Base-by-base conservation (phyloP, 164 flowering plant species). In the Kingdonia uniflora region DNA sequence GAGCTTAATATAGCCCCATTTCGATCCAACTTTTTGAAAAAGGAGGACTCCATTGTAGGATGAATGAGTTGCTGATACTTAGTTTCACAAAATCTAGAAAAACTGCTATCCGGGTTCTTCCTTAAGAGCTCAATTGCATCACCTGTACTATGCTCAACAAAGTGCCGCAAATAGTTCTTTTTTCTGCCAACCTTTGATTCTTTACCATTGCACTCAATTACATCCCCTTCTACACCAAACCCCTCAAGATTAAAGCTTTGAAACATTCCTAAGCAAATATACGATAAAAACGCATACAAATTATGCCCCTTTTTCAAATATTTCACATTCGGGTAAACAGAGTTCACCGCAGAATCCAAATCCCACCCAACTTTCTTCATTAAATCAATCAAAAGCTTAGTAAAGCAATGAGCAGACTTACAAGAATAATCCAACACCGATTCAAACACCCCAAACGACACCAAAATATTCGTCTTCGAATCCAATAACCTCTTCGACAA, bases 331-430 rank as follows among this genome's bases (percentile, higher is more conserved):
- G 80, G 62, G 67, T 86, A 67, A 54, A 88, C 79, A 16, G 79
- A 77, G 66, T 69, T 74, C 0, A 92, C 89, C 0, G 86, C 95
- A 57, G 71, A 70, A 66, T 81, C 81, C 82, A 94, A 74, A 76
- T 94, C 90, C 97, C 95, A 88, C 49, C 77, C 77, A 14, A 82
- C 84, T 55, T 63, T 76, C 58, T 60, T 78, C 97, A 94, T 89
- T 73, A 81, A 71, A 23, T 63, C 74, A 51, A 82, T 76, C 80
- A 88, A 69, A 26, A 80, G 47, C 68, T 83, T 86, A 4, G 80
- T 72, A 66, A 94, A 94, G 13, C 67, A 66, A 49, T 71, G 77
- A 14, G 73, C 26, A 21, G 75, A 68, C 62, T 74, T 73, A 63
- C 72, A 76, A 37, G 74, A 73, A 63, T 82, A 96, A 52, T 53